Evolutionary conservation across 805 yeast genomes (phyloP), one percentile per base, ranked within the genome.

Genomic region (Candida patagonica): DNA sequence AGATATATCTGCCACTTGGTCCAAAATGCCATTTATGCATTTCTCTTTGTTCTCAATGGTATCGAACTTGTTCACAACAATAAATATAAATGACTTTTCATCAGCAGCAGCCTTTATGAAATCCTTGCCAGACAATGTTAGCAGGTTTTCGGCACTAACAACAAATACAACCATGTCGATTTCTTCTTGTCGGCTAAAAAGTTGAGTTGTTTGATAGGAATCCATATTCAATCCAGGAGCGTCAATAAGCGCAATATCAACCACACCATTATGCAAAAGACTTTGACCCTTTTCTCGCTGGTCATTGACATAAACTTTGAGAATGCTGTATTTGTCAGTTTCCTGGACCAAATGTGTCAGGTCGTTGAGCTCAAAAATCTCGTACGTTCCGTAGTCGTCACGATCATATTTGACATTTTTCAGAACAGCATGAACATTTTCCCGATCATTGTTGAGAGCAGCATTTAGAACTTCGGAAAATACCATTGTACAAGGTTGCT

Each of bases 191-290:
- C 96, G 75, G 1, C 96, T 81, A 57, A 89, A 88, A 0, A 92
- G 87, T 55, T 89, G 95, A 1, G 95, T 84, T 0, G 99, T 92
- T 57, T 86, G 95, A 51, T 80, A 81, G 4, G 92, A 83, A 53
- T 89, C 96, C 70, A 87, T 71, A 57, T 92, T 92, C 42, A 92
- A 68, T 0, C 99, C 99, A 0, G 99, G 99, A 0, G 97, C 96
- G 63, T 92, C 99, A 40, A 92, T 92, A 45, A 92, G 67, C 19
- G 88, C 76, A 42, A 92, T 87, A 54, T 92, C 96, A 30, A 89
- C 85, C 7, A 86, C 82, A 2, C 96, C 97, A 58, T 92, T 92
- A 44, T 79, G 74, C 43, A 92, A 65, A 40, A 92, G 63, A 51
- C 94, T 80, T 50, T 74, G 75, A 34, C 76, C 76, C 1, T 73